Base-by-base conservation (phyloP, 1,284 basidiomycete species). In the Leccinum insigne region DNA sequence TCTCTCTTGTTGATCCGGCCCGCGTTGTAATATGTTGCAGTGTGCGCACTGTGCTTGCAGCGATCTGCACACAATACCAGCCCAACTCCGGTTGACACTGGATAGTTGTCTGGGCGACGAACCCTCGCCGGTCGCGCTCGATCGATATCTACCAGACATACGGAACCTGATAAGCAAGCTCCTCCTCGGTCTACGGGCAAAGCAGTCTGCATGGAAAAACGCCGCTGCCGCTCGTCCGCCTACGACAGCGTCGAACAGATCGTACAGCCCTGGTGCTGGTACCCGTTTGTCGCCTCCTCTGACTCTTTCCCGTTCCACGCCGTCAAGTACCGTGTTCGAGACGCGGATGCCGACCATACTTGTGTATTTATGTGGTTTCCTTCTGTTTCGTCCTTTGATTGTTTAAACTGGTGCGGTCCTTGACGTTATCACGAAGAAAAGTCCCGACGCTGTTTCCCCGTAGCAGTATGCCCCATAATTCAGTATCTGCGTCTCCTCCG, bases 71-170 rank as follows among this genome's bases (percentile, higher is more conserved):
- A 84, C 87, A 0, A 87, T 98, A 7, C 94, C 96, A 0, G 78
- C 84, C 44, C 91, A 95, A 63, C 86, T 99, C 7, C 89, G 97
- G 57, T 77, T 79, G 7, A 91, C 93, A 23, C 87, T 99, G 29
- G 97, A 99, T 76, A 83, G 85, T 58, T 92, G 93, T 73, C 85
- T 98, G 23, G 87, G 91, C n/a, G 94, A 97, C 73, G 87, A 92
- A 10, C 90, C 95, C 0, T 91, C 92, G 0, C 87, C 87, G 26
- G 82, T 85, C 49, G 85, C 87, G 9, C 82, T 98, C 66, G 89
- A 91, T 42, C 77, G 80, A 6, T 94, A 93, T 78, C 84, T 94
- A 73, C 96, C 97, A 5, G 82, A 87, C 49, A 89, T 99, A 49
- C 89, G 93, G 11, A 84, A 85, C 44, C 89, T 95, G 69, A 86